A percentile compares a stretch with the other conserved stretches of the same genome.
These are phyloP conservation scores for Candida patagonica DNA, from an alignment of 805 yeast species.

Conservation along the genomic window DNA sequence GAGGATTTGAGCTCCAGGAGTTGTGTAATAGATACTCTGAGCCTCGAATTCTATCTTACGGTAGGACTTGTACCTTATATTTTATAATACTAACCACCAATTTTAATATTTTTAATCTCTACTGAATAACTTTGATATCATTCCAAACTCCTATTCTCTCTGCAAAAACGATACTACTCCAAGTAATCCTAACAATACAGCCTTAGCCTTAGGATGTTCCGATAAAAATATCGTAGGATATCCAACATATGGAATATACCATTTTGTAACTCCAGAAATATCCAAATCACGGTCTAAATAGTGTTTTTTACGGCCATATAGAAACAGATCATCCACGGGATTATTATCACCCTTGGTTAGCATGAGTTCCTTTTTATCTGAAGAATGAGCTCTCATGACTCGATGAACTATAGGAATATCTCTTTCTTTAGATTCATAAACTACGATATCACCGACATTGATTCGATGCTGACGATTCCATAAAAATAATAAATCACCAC, in stretches of 20 bases:
- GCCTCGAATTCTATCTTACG: no score
- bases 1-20: no score
- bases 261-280: constrained; percentile 79
- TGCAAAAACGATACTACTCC: constrained; percentile 60
- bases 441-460: constrained; percentile 87
- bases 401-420: constrained; percentile 95
- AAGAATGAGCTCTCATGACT: constrained; percentile 74
- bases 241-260: constrained; percentile 81
- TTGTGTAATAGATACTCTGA: no score
- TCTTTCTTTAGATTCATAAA: constrained; percentile 71
- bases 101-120: background rate
- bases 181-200: constrained; percentile 63
- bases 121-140: background rate
- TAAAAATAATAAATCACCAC: constrained; percentile 87
- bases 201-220: constrained; percentile 78
- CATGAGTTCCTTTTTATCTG: constrained; percentile 48
- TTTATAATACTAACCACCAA: no score
- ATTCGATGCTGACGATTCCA: constrained; percentile 72
- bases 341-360: constrained; percentile 96
- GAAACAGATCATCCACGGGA: constrained; percentile 78
- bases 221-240: constrained; percentile 86
- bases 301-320: constrained; percentile 66
- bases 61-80: no score
- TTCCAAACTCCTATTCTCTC: constrained; percentile 39
- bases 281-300: constrained; percentile 73